A percentile compares a stretch with the other conserved stretches of the same genome.
phyloP scores from a whole-genome alignment of 2,329 filamentous ascomycete species.

The Aspergillus sp. region DNA sequence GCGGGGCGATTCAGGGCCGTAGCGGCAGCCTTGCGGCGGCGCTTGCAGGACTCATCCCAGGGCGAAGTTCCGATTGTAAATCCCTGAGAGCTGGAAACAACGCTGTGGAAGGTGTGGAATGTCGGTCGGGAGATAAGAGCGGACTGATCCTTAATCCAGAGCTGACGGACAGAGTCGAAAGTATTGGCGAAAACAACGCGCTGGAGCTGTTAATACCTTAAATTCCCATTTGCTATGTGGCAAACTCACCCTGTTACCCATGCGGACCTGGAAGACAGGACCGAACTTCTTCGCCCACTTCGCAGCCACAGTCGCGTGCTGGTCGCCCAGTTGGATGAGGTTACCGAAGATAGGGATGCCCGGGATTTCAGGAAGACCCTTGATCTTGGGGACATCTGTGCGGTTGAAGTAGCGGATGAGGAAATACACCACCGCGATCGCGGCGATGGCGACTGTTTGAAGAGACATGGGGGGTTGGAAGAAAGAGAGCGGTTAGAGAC shows the following conservation, averaged over 20 bases:
- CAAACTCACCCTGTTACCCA: slow-evolving; percentile 63
- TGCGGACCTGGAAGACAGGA: slow-evolving; percentile 64
- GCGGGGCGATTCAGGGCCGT: slow-evolving; percentile 76
- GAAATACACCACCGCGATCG: slow-evolving; percentile 39
- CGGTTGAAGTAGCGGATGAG: slow-evolving; percentile 44
- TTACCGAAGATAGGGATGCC: slow-evolving; percentile 65
- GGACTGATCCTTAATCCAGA: slow-evolving; percentile 79
- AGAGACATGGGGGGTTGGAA: slow-evolving; percentile 23
- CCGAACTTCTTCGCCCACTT: slow-evolving; percentile 62
- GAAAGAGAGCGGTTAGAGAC: not conserved
- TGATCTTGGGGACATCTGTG: slow-evolving; percentile 62
- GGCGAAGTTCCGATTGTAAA: slow-evolving; percentile 83
- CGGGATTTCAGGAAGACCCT: slow-evolving; percentile 61
- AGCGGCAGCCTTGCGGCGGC: slow-evolving; percentile 72
- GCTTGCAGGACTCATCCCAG: slow-evolving; percentile 80
- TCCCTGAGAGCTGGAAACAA: slow-evolving; percentile 73
- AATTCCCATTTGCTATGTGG: not conserved
- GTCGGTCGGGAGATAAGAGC: slow-evolving; percentile 74
- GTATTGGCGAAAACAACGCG: slow-evolving; percentile 76
- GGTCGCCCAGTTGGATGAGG: slow-evolving; percentile 58
- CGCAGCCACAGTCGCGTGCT: slow-evolving; percentile 56
- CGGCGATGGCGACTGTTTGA: slow-evolving; percentile 33
- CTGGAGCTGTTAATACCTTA: slow-evolving; percentile 29
- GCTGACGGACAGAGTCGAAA: slow-evolving; percentile 68
- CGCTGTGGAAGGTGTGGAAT: slow-evolving; percentile 78